phyloP scores from a whole-genome alignment of 2,329 filamentous ascomycete genomes.

The Clonostachys byssicola region DNA sequence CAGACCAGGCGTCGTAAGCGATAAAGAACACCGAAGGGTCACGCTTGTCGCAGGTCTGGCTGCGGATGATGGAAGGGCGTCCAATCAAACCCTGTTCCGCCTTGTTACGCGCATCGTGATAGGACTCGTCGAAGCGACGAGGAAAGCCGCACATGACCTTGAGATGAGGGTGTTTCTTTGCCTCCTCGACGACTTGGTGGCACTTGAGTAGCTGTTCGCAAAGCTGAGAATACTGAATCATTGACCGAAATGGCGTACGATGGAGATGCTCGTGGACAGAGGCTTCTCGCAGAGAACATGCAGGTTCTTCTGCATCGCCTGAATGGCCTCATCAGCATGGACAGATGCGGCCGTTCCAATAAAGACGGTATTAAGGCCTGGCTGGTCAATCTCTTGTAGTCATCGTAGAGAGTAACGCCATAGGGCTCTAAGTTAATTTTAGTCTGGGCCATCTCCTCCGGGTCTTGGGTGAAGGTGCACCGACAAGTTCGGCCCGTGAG shows the following conservation, averaged over 20 bases:
- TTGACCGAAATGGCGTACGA: slow-evolving; percentile 34
- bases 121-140: slow-evolving; percentile 56
- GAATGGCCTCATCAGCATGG: slow-evolving; percentile 52
- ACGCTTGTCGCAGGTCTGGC: slow-evolving; percentile 65
- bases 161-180: slow-evolving; percentile 49
- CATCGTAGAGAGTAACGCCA: slow-evolving; percentile 35
- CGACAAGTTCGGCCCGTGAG: slow-evolving; percentile 42
- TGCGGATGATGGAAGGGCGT: slow-evolving; percentile 54
- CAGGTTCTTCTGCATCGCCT: slow-evolving; percentile 46
- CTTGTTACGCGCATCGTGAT: slow-evolving; percentile 53
- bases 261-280: slow-evolving; percentile 51
- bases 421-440: slow-evolving; percentile 32
- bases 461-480: slow-evolving; percentile 41
- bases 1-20: slow-evolving; percentile 58
- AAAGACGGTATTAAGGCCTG: slow-evolving; percentile 49
- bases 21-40: slow-evolving; percentile 66
- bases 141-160: slow-evolving; percentile 53
- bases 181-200: slow-evolving; percentile 54
- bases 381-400: slow-evolving; percentile 39
- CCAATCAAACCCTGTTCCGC: slow-evolving; percentile 55
- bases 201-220: slow-evolving; percentile 61
- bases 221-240: slow-evolving; percentile 43
- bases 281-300: slow-evolving; percentile 60
- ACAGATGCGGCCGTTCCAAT: slow-evolving; percentile 40
- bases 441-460: slow-evolving; percentile 37